phyloP scores from a whole-genome alignment of 2,329 filamentous ascomycete species.

The Fusarium pseudograminearum region DNA sequence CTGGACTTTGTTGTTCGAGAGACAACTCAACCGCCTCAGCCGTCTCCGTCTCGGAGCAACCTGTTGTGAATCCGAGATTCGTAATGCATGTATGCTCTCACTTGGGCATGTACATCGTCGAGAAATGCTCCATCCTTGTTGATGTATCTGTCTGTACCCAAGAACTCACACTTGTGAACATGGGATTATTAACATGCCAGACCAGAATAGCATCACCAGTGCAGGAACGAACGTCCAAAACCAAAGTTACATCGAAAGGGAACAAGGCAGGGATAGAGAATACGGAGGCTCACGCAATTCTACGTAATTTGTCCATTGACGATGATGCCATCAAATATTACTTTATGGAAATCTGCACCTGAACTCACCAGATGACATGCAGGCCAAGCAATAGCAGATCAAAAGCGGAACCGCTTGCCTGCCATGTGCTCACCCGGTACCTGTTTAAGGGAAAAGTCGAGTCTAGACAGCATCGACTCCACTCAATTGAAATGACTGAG shows the following conservation, averaged over 20 bases:
- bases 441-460: constrained; percentile 19
- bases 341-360: not conserved
- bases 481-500: constrained; percentile 13
- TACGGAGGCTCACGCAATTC: not conserved
- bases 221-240: not conserved
- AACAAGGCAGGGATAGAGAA: not conserved
- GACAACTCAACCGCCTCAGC: constrained; percentile 20
- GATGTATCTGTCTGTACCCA: not conserved
- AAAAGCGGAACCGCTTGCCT: constrained; percentile 38
- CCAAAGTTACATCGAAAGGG: not conserved
- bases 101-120: not conserved
- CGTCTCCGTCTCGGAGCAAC: not conserved
- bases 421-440: constrained; percentile 45
- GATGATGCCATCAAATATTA: constrained; percentile 16
- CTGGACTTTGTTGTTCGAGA: not conserved
- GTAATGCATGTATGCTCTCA: not conserved
- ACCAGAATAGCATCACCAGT: not conserved
- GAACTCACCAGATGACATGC: constrained; percentile 16
- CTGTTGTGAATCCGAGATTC: not conserved
- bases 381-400: constrained; percentile 23
- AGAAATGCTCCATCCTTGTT: not conserved
- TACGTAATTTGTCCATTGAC: not conserved
- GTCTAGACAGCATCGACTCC: constrained; percentile 27
- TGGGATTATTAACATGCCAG: not conserved
- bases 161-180: not conserved